A percentile compares a stretch with the other conserved stretches of the same genome.
Conservation (phyloP, 139 green algal genomes). For the Micractinium sp. region DNA sequence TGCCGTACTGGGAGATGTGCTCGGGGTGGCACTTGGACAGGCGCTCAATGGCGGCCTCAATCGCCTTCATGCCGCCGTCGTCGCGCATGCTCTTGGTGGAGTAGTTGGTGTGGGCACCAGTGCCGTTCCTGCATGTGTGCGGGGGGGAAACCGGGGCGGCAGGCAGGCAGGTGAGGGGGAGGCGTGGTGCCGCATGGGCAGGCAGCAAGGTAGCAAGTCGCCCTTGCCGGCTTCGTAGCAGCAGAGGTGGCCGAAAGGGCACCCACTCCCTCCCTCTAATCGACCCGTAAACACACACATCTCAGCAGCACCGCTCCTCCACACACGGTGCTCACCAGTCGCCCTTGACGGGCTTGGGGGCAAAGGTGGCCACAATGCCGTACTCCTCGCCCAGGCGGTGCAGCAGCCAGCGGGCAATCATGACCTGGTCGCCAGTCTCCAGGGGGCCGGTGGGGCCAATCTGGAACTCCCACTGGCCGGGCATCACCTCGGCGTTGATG, state of each 20-base stretch:
- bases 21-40: constrained; percentile 87
- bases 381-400: constrained; percentile 84
- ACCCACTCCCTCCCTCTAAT: too few species aligned
- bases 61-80: constrained; percentile 84
- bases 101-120: constrained; percentile 94
- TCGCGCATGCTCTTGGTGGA: constrained; percentile 86
- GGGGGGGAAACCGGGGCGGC: background rate
- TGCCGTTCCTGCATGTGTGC: constrained; percentile 56
- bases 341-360: constrained; percentile 90
- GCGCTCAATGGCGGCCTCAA: constrained; percentile 82
- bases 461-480: constrained; percentile 95
- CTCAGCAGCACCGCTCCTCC: too few species aligned
- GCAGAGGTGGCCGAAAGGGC: too few species aligned
- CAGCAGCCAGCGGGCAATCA: constrained; percentile 83
- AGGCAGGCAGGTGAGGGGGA: background rate
- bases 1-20: constrained; percentile 91
- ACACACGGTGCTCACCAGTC: constrained; percentile 74
- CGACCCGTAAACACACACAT: too few species aligned
- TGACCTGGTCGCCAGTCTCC: constrained; percentile 83
- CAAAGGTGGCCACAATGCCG: constrained; percentile 78
- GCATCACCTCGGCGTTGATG: constrained; percentile 94
- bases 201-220: background rate
- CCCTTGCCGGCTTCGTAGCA: too few species aligned
- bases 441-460: constrained; percentile 84
- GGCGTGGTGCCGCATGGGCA: background rate